Evolutionary conservation across 2,329 filamentous ascomycete genomes (phyloP), one percentile per base, ranked within the genome.

Genomic region (Cordyceps tenuipes): DNA sequence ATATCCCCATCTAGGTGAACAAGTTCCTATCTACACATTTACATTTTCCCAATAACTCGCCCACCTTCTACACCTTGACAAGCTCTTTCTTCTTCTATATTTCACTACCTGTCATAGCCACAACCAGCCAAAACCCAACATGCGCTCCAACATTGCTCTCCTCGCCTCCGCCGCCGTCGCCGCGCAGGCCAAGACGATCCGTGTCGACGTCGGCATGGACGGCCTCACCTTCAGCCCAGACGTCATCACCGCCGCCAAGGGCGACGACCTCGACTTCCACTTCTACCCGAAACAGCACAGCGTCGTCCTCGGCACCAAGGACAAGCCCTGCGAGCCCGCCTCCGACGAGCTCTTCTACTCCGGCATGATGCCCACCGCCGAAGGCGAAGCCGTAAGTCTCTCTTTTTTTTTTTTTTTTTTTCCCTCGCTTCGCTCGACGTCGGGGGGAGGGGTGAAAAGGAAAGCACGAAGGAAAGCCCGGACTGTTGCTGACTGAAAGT

Each of bases 191-290:
- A 68, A 66, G 60, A 68, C 63, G 31, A 65, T 68, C 63, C 53
- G 70, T 19, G 68, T 81, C 58, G 71, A 76, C 62, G 77, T 79
- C 26, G 76, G 76, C 62, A 71, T 76, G 62, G 70, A 72, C 44
- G 74, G 73, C 7, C 64, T 80, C 39, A 68, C 62, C 26, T 82
- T 80, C 68, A 69, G 65, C 12, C 80, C 80, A 1, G 69, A 75
- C 60, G 73, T 72, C 29, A 64, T 81, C 61, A 70, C 68, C 29
- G 79, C 79, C 21, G 63, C 70, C 41, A 63, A 72, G 12, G 81
- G 80, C 61, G 79, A 80, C 64, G 72, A 75, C 51, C 70, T 83
- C 59, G 77, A 81, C 66, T 82, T 83, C 70, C 77, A 81, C 65
- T 83, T 82, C 68, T 74, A 76, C 63, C 71, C 75, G 10, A 73